Percentiles rank a stretch among this genome's conserved stretches.
These are phyloP conservation scores for Cordyceps fumosorosea DNA, from an alignment of 2,329 filamentous ascomycete species.

Conservation along the genomic window DNA sequence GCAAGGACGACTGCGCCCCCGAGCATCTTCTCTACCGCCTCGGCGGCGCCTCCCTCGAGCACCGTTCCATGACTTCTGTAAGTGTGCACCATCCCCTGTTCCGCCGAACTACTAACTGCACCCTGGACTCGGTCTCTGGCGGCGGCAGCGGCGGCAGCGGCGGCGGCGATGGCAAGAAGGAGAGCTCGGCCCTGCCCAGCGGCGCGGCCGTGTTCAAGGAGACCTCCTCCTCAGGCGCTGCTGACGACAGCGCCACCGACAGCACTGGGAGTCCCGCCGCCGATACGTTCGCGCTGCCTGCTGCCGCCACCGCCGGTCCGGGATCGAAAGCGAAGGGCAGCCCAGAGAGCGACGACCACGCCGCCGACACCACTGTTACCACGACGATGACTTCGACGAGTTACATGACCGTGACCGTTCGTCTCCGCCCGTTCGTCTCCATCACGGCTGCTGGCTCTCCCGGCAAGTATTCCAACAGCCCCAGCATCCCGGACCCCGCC, in stretches of 20 bases:
- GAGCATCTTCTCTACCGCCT: conserved; percentile 16
- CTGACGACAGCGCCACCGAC: neutral
- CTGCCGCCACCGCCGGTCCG: neutral
- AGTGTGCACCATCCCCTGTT: conserved; percentile 19
- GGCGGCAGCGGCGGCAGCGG: neutral
- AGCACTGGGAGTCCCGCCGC: neutral
- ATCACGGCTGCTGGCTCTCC: neutral
- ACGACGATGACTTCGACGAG: conserved; percentile 9
- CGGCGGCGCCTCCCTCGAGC: conserved; percentile 13
- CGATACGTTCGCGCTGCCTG: neutral
- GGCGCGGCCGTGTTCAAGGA: conserved; percentile 5
- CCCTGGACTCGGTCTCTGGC: conserved; percentile 16
- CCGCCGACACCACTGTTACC: neutral
- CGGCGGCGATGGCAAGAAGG: too few relatives aligned
- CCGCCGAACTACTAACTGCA: conserved; percentile 22
- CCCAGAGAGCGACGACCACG: neutral
- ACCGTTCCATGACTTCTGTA: conserved; percentile 17
- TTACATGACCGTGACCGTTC: neutral
- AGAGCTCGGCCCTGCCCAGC: neutral
- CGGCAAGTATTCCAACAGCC: conserved; percentile 2
- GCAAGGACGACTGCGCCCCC: neutral
- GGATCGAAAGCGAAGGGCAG: neutral
- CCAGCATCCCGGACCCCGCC: neutral
- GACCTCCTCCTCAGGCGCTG: neutral
- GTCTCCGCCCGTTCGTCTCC: neutral